phyloP scores from a whole-genome alignment of 805 yeast species.

The Metschnikowia amazonensis region DNA sequence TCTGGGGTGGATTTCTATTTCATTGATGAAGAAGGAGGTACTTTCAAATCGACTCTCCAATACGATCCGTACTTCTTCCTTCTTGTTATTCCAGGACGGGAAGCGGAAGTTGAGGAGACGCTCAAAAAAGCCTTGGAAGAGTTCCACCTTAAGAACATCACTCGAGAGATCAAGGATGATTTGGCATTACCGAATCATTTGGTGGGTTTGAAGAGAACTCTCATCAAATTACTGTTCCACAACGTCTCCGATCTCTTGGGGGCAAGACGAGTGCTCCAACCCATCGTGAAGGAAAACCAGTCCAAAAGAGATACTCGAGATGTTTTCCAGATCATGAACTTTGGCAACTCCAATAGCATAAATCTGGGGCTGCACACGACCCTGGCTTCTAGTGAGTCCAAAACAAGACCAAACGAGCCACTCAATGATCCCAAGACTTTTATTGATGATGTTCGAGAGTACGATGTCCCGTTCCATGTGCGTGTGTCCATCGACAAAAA shows the following conservation, averaged over 20 bases:
- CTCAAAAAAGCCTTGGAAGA: slow-evolving; percentile 64
- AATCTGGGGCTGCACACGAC: background rate
- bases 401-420: slow-evolving; percentile 12
- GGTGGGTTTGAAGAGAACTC: slow-evolving; percentile 62
- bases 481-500: slow-evolving; percentile 90
- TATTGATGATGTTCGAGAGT: slow-evolving; percentile 82
- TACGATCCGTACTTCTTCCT: slow-evolving; percentile 87
- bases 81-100: slow-evolving; percentile 55
- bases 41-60: slow-evolving; percentile 78
- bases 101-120: slow-evolving; percentile 82
- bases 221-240: slow-evolving; percentile 68
- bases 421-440: slow-evolving; percentile 54
- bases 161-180: slow-evolving; percentile 70
- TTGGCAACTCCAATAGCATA: slow-evolving; percentile 27
- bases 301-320: slow-evolving; percentile 59
- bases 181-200: slow-evolving; percentile 80
- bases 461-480: slow-evolving; percentile 95
- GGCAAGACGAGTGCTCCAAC: slow-evolving; percentile 67
- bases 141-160: slow-evolving; percentile 49
- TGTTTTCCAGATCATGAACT: slow-evolving; percentile 56
- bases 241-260: slow-evolving; percentile 69
- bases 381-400: background rate
- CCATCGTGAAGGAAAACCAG: slow-evolving; percentile 67
- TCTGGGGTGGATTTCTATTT: slow-evolving; percentile 94
- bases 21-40: slow-evolving; percentile 93